Percentiles rank a stretch among this genome's conserved stretches.
phyloP scores from a whole-genome alignment of 345 rosid species.

The Anacardium occidentale region DNA sequence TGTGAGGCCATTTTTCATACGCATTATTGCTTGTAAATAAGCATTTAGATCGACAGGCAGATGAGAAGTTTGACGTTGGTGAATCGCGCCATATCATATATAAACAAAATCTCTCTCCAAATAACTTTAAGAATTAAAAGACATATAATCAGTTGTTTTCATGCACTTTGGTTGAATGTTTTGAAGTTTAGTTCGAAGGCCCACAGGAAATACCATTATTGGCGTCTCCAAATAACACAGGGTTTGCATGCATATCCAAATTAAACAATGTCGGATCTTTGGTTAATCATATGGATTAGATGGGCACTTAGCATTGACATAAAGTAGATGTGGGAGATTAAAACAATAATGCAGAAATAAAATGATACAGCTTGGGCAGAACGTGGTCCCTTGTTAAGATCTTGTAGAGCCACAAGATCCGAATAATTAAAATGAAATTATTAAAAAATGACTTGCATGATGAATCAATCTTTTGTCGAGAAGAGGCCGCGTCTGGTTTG shows the following conservation, averaged over 20 bases:
- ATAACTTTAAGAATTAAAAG: too few species aligned
- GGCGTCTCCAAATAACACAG: neutral
- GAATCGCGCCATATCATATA: too few species aligned
- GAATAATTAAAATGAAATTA: too few species aligned
- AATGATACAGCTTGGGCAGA: neutral
- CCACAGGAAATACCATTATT: neutral
- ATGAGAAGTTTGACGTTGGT: too few species aligned
- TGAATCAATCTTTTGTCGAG: neutral
- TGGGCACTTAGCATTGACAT: constrained; percentile 23
- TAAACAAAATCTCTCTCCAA: too few species aligned
- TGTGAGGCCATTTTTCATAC: neutral
- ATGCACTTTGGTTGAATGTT: too few species aligned
- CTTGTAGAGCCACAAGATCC: neutral
- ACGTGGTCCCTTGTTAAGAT: constrained; percentile 19
- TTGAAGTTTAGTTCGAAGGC: too few species aligned
- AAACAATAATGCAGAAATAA: neutral
- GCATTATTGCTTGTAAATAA: neutral
- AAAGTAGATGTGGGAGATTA: constrained; percentile 16
- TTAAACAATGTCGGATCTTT: neutral
- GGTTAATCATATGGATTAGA: neutral
- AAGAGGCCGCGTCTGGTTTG: neutral
- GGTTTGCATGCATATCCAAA: neutral
- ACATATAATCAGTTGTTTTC: too few species aligned
- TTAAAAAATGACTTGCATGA: too few species aligned
- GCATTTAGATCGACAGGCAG: too few species aligned